Evolutionary conservation across 305 asterid genomes (phyloP).

Genomic region (Solanum hybrid): DNA sequence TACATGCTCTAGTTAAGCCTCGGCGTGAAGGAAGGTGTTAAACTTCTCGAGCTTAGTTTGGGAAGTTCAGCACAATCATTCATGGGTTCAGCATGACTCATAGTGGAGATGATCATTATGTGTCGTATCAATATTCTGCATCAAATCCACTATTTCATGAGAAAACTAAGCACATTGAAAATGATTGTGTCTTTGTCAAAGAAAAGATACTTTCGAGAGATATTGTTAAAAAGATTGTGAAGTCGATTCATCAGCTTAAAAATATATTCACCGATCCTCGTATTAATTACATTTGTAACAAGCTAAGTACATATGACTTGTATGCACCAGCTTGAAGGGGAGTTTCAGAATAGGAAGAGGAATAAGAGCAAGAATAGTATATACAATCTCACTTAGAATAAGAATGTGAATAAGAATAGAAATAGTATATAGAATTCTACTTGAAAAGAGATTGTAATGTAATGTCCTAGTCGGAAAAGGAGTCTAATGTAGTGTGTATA

Average conservation of each 20-base stretch:
- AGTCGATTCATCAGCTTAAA: no score
- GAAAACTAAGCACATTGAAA: no score
- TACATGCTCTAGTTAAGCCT: not conserved
- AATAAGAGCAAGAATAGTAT: not conserved
- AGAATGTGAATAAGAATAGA: not conserved
- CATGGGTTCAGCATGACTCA: not conserved
- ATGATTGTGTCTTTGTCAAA: no score
- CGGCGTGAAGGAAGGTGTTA: not conserved
- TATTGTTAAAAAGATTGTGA: no score
- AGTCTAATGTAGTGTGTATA: not conserved
- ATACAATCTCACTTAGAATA: not conserved
- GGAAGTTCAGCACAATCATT: not conserved
- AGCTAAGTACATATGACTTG: not conserved
- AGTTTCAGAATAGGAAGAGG: not conserved
- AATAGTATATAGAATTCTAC: not conserved
- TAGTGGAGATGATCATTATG: not conserved
- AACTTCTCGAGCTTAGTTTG: not conserved
- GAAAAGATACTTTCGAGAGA: no score
- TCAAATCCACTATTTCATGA: no score
- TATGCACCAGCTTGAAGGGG: not conserved
- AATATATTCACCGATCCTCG: no score
- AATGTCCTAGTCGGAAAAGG: not conserved
- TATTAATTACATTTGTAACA: no score
- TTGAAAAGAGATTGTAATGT: not conserved
- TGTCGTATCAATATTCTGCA: not conserved